A percentile compares a stretch with the other conserved stretches of the same genome.
These are phyloP conservation scores for Candida peoriensis DNA, from an alignment of 805 yeast genomes.

Conservation along the genomic window DNA sequence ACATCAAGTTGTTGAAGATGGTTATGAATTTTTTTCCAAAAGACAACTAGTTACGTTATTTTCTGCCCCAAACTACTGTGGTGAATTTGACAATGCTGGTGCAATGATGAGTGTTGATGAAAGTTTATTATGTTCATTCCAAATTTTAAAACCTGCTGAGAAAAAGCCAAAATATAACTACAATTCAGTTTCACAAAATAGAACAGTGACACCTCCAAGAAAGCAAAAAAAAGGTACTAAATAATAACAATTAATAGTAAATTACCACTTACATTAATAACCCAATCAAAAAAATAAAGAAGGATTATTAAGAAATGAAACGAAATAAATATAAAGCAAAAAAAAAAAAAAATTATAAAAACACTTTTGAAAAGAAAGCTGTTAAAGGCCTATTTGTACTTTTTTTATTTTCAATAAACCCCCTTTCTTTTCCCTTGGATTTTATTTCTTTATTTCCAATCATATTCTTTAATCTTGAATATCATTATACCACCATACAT, in stretches of 20 bases:
- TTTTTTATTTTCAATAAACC: too few species aligned
- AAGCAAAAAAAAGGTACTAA: constrained; percentile 48
- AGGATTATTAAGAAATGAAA: too few species aligned
- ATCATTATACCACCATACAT: too few species aligned
- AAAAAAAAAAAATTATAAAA: too few species aligned
- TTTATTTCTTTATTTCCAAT: too few species aligned
- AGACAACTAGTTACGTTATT: constrained; percentile 94
- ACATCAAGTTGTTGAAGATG: constrained; percentile 98
- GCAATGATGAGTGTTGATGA: constrained; percentile 99
- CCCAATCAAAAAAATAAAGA: too few species aligned
- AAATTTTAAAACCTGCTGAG: constrained; percentile 96
- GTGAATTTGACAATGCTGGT: constrained; percentile 98
- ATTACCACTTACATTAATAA: too few species aligned
- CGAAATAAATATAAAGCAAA: too few species aligned
- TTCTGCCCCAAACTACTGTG: constrained; percentile 98
- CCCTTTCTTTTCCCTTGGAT: too few species aligned
- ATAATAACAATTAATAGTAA: constrained; percentile 19
- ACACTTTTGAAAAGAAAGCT: too few species aligned
- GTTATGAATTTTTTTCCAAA: constrained; percentile 94
- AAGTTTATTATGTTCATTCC: constrained; percentile 91
- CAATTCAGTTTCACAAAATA: constrained; percentile 33
- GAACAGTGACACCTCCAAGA: constrained; percentile 57
- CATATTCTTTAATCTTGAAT: too few species aligned
- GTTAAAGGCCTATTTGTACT: too few species aligned
- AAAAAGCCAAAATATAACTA: constrained; percentile 73